Evolutionary conservation across 345 rosid genomes (phyloP).

Genomic region (Eucalyptus pauciflora): DNA sequence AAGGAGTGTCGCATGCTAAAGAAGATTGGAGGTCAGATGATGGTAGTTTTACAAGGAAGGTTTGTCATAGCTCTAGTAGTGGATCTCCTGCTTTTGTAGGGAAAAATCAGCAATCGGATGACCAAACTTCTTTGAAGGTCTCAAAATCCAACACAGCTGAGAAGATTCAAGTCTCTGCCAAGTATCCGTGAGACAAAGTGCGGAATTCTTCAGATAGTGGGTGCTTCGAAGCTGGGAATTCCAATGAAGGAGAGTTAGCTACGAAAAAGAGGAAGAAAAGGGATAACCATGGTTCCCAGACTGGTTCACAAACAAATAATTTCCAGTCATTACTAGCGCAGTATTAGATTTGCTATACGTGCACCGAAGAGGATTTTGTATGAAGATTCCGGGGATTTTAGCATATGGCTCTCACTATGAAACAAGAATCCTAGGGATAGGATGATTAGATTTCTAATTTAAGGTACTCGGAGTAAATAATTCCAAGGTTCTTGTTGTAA

Average conservation of each 20-base stretch:
- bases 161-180: slow-evolving; percentile 20
- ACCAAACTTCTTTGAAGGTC: slow-evolving; percentile 17
- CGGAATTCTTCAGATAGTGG: slow-evolving; percentile 26
- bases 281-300: background rate
- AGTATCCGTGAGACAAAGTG: slow-evolving; percentile 27
- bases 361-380: no score
- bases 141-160: slow-evolving; percentile 18
- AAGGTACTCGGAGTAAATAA: no score
- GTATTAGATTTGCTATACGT: background rate
- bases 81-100: slow-evolving; percentile 34
- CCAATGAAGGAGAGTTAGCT: slow-evolving; percentile 18
- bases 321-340: background rate
- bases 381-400: no score
- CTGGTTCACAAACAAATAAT: background rate
- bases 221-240: slow-evolving; percentile 26
- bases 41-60: slow-evolving; percentile 17
- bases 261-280: slow-evolving; percentile 28
- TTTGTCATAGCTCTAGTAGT: slow-evolving; percentile 32
- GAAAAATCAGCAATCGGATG: slow-evolving; percentile 28
- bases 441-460: no score
- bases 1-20: slow-evolving; percentile 21
- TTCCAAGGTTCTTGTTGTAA: background rate
- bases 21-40: slow-evolving; percentile 39
- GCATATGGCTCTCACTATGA: no score
- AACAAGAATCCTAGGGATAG: no score